Evolutionary conservation across 148 eudicot species (phyloP).

Genomic region (Rhododendron griersonianum): DNA sequence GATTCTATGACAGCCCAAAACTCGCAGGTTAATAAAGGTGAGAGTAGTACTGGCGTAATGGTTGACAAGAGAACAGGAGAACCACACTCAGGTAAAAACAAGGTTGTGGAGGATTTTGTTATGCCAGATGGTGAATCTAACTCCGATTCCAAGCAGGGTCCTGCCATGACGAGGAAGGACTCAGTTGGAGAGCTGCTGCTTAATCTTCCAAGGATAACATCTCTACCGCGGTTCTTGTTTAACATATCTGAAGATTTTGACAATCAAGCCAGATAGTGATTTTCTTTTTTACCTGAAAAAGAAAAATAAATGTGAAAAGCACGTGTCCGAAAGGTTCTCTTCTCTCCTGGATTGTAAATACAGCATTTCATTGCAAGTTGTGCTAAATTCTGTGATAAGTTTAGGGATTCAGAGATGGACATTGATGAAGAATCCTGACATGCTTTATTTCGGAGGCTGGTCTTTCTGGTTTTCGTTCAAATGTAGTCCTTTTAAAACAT

Average conservation of each 20-base stretch:
- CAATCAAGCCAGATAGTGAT: slow-evolving; percentile 21
- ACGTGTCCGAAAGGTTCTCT: neutral
- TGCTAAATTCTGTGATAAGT: neutral
- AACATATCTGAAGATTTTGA: slow-evolving; percentile 50
- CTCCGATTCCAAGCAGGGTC: slow-evolving; percentile 19
- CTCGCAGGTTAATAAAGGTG: slow-evolving; percentile 16
- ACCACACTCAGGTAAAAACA: slow-evolving; percentile 8
- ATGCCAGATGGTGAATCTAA: slow-evolving; percentile 11
- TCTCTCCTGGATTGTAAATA: neutral
- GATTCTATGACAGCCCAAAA: slow-evolving; percentile 37
- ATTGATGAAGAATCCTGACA: slow-evolving; percentile 8
- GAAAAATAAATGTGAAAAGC: neutral
- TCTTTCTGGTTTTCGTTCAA: neutral
- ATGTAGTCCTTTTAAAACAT: neutral
- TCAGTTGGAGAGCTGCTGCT: slow-evolving; percentile 83
- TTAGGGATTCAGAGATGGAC: slow-evolving; percentile 7
- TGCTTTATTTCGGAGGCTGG: neutral
- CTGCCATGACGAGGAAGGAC: slow-evolving; percentile 65
- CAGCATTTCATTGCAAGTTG: neutral
- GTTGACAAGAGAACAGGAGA: slow-evolving; percentile 18
- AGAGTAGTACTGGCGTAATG: slow-evolving; percentile 11
- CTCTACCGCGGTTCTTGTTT: slow-evolving; percentile 71
- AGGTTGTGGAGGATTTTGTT: neutral
- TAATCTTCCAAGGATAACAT: slow-evolving; percentile 85
- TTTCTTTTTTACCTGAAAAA: neutral